Conservation (phyloP, 1,139 yeast genomes). For the Candida smagusa region DNA sequence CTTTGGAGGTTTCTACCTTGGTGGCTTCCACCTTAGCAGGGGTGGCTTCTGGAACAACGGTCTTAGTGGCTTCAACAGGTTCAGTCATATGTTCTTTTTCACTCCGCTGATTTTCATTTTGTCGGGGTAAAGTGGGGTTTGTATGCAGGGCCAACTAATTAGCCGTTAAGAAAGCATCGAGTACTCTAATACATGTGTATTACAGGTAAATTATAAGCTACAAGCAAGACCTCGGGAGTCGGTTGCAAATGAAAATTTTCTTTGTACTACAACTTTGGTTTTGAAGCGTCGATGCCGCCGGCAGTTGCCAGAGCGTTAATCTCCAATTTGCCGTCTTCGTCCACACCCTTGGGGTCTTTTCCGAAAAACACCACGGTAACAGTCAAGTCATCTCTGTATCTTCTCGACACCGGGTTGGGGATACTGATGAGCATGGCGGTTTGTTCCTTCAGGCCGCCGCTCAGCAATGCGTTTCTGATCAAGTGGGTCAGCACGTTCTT, state of each 20-base stretch:
- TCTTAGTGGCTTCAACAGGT: neutral
- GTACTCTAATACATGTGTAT: no score
- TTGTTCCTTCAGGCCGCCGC: constrained; percentile 83
- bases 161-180: no score
- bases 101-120: constrained; percentile 7
- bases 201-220: no score
- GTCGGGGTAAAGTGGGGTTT: constrained; percentile 3
- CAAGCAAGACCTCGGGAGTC: no score
- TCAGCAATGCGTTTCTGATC: constrained; percentile 87
- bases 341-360: constrained; percentile 39
- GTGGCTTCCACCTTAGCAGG: neutral
- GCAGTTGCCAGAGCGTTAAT: constrained; percentile 58
- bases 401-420: constrained; percentile 90
- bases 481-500: constrained; percentile 88
- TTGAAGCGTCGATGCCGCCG: constrained; percentile 47
- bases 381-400: constrained; percentile 92
- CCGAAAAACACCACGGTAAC: constrained; percentile 95
- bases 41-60: neutral
- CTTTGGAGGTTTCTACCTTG: constrained; percentile 3
- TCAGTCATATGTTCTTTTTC: neutral
- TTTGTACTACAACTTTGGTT: constrained; percentile 42
- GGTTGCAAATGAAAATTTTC: no score
- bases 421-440: constrained; percentile 85
- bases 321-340: constrained; percentile 49
- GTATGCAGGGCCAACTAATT: neutral